Evolutionary conservation across 2,329 filamentous ascomycete genomes (phyloP).

Genomic region (Ophiostoma angusticollis): DNA sequence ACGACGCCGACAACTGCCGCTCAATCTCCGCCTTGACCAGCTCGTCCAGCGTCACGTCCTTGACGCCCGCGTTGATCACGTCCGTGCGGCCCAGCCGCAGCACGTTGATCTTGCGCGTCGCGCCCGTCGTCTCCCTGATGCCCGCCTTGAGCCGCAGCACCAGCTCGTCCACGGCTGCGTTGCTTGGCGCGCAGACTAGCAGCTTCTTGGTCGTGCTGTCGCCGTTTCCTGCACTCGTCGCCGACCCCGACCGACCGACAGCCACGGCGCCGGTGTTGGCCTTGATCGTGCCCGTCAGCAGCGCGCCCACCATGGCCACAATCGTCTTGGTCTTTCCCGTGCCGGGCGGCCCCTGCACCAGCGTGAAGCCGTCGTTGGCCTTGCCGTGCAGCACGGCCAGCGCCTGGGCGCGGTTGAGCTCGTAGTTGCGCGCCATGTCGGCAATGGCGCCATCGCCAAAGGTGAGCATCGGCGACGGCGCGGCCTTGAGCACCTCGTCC

Average conservation of each 20-base stretch:
- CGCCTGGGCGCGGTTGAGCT: conserved; percentile 78
- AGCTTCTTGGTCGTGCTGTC: conserved; percentile 58
- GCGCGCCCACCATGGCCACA: conserved; percentile 82
- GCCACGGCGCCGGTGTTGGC: conserved; percentile 31
- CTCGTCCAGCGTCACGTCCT: conserved; percentile 87
- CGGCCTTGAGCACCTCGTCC: conserved; percentile 73
- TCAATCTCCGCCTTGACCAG: conserved; percentile 59
- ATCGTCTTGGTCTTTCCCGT: conserved; percentile 99
- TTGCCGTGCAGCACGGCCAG: conserved; percentile 83
- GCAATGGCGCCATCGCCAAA: conserved; percentile 64
- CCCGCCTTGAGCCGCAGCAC: conserved; percentile 86
- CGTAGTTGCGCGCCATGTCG: conserved; percentile 61
- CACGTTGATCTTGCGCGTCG: conserved; percentile 65
- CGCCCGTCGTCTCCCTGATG: conserved; percentile 63
- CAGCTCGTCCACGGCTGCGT: conserved; percentile 91
- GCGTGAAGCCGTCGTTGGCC: conserved; percentile 92
- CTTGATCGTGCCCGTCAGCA: conserved; percentile 49
- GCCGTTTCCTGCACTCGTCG: conserved; percentile 20
- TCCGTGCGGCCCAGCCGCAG: conserved; percentile 83
- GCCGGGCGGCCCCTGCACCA: conserved; percentile 91
- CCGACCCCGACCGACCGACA: conserved; percentile 27
- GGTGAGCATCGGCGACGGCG: conserved; percentile 75
- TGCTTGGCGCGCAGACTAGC: conserved; percentile 94
- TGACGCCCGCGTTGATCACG: conserved; percentile 78
- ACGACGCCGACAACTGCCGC: conserved; percentile 20